Percentiles rank a stretch among this genome's conserved stretches.
Evolutionary conservation across 2,329 filamentous ascomycete genomes (phyloP).

Genomic region (Aspergillus alliaceus): DNA sequence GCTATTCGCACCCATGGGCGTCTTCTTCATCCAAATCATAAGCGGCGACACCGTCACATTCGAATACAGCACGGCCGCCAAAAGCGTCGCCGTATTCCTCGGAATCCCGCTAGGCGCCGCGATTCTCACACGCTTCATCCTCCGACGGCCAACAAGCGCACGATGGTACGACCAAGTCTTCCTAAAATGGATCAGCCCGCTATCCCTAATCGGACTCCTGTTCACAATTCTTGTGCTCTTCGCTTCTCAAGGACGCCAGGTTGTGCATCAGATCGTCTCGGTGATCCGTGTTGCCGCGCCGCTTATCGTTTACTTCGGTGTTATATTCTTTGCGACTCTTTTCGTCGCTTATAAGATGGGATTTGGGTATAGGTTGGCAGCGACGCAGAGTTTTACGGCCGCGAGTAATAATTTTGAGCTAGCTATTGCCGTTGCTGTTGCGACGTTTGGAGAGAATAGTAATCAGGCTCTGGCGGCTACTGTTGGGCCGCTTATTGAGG

Average conservation of each 20-base stretch:
- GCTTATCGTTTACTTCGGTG: constrained; percentile 73
- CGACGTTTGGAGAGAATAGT: constrained; percentile 73
- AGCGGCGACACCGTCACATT: constrained; percentile 49
- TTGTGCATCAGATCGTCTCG: constrained; percentile 78
- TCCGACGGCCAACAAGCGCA: constrained; percentile 55
- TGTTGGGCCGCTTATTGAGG: constrained; percentile 74
- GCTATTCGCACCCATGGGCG: constrained; percentile 66
- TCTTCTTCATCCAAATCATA: constrained; percentile 71
- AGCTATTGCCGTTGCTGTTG: constrained; percentile 81
- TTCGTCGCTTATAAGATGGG: constrained; percentile 60
- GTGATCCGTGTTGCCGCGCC: constrained; percentile 79
- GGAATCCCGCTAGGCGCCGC: constrained; percentile 80
- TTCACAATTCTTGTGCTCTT: constrained; percentile 87
- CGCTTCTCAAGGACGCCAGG: constrained; percentile 74
- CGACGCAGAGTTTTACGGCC: constrained; percentile 81
- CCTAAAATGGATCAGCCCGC: constrained; percentile 67
- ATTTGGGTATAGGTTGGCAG: constrained; percentile 67
- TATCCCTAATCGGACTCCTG: constrained; percentile 76
- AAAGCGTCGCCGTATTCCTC: constrained; percentile 78
- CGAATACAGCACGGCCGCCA: constrained; percentile 68
- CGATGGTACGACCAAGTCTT: constrained; percentile 68
- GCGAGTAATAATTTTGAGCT: constrained; percentile 92
- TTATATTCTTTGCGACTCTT: constrained; percentile 71
- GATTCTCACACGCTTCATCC: constrained; percentile 65
- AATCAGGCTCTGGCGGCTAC: constrained; percentile 47